Evolutionary conservation across 805 yeast species (phyloP).

Genomic region (Ogataea ganodermae): DNA sequence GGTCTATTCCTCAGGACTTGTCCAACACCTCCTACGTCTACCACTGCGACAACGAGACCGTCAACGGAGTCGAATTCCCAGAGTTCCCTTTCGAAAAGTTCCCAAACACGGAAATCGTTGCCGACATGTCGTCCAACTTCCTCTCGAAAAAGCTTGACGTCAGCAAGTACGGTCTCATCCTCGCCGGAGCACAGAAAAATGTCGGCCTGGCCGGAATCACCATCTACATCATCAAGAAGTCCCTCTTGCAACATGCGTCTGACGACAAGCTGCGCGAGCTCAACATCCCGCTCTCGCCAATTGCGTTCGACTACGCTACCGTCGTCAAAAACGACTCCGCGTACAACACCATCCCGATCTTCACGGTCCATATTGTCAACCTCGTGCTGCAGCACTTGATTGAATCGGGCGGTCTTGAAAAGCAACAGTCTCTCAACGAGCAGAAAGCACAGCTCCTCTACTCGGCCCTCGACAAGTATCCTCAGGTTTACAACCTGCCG

Average conservation of each 20-base stretch:
- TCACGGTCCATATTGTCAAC: conserved; percentile 83
- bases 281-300: conserved; percentile 80
- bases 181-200: conserved; percentile 99
- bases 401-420: conserved; percentile 68
- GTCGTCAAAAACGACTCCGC: conserved; percentile 89
- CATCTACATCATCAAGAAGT: conserved; percentile 83
- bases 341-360: conserved; percentile 93
- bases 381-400: conserved; percentile 69
- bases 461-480: conserved; percentile 60
- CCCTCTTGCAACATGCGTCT: conserved; percentile 65
- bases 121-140: conserved; percentile 94
- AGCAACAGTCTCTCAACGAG: conserved; percentile 58
- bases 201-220: conserved; percentile 97
- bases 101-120: conserved; percentile 77
- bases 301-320: conserved; percentile 84
- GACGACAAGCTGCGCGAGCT: conserved; percentile 60
- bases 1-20: conserved; percentile 61
- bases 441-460: conserved; percentile 68
- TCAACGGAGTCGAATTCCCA: conserved; percentile 84
- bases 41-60: conserved; percentile 96
- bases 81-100: conserved; percentile 53
- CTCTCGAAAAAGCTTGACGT: conserved; percentile 81
- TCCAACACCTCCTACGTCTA: conserved; percentile 80
- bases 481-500: conserved; percentile 65
- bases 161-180: conserved; percentile 79